Evolutionary conservation across 208 protist species (phyloP).

Genomic region (Leishmania amazonensis): DNA sequence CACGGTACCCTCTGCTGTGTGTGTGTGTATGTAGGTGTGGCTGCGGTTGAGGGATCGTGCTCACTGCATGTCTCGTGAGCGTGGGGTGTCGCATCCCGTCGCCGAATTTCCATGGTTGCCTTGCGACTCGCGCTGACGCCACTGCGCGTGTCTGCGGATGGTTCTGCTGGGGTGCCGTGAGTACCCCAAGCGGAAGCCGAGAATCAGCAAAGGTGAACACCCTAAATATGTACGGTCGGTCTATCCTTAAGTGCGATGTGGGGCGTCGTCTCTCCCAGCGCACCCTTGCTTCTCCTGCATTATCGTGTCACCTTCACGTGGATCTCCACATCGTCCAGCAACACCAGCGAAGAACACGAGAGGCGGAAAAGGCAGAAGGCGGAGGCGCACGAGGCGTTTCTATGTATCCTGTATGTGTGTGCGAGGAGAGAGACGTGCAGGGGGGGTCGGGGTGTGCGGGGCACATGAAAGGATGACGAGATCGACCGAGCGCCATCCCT

Average conservation of each 20-base stretch:
- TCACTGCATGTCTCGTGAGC: not conserved
- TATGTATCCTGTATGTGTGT: not conserved
- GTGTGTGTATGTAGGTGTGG: not conserved
- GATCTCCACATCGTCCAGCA: not conserved
- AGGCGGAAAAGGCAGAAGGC: not conserved
- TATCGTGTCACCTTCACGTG: not conserved
- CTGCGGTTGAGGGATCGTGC: not conserved
- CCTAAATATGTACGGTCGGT: not conserved
- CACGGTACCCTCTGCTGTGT: not conserved
- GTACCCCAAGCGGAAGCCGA: not conserved
- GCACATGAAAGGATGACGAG: not conserved
- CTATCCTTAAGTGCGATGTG: not conserved
- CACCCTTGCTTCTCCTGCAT: not conserved
- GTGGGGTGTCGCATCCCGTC: not conserved
- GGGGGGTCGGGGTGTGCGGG: not conserved
- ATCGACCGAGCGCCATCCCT: not conserved
- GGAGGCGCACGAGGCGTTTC: not conserved
- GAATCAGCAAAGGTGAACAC: not conserved
- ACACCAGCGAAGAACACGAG: not conserved
- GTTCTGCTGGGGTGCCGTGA: not conserved
- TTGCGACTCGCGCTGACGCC: not conserved
- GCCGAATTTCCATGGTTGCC: not conserved
- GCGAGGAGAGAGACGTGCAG: not conserved
- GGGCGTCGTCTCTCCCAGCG: not conserved
- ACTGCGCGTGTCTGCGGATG: not conserved